phyloP scores from a whole-genome alignment of 2,329 filamentous ascomycete genomes.

The Fusarium devonianum region DNA sequence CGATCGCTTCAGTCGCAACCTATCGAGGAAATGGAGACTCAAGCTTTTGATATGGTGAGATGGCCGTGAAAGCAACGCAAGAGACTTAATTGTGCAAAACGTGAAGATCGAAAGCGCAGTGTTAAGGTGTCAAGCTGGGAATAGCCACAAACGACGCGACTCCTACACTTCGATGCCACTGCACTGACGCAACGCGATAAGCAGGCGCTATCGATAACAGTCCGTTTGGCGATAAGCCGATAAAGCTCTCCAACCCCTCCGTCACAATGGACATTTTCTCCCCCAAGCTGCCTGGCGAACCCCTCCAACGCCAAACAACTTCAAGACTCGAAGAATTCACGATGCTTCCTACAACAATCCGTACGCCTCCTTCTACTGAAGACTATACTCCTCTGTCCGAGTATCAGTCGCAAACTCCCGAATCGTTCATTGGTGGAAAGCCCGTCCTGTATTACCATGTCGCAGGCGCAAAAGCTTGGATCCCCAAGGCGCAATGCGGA shows the following conservation, averaged over 20 bases:
- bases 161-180: not conserved
- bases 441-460: conserved; percentile 74
- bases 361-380: conserved; percentile 60
- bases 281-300: conserved; percentile 31
- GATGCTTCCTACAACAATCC: conserved; percentile 63
- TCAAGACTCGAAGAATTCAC: conserved; percentile 6
- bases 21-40: too few species aligned
- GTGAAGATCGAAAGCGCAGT: not conserved
- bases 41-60: too few species aligned
- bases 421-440: conserved; percentile 74
- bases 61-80: too few species aligned
- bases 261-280: conserved; percentile 31
- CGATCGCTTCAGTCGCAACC: not conserved
- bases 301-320: conserved; percentile 34
- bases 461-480: conserved; percentile 62
- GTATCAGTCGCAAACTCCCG: conserved; percentile 75
- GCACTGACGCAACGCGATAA: conserved; percentile 12
- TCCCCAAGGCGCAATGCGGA: conserved; percentile 62
- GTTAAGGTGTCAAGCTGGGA: not conserved
- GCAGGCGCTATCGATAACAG: conserved; percentile 30
- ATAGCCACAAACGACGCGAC: not conserved
- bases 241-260: conserved; percentile 34
- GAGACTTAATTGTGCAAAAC: too few species aligned
- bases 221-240: conserved; percentile 18
- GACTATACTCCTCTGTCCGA: conserved; percentile 72